These are phyloP conservation scores for Penicillium sp. DNA, from an alignment of 2,329 filamentous ascomycete genomes.

Conservation along the genomic window DNA sequence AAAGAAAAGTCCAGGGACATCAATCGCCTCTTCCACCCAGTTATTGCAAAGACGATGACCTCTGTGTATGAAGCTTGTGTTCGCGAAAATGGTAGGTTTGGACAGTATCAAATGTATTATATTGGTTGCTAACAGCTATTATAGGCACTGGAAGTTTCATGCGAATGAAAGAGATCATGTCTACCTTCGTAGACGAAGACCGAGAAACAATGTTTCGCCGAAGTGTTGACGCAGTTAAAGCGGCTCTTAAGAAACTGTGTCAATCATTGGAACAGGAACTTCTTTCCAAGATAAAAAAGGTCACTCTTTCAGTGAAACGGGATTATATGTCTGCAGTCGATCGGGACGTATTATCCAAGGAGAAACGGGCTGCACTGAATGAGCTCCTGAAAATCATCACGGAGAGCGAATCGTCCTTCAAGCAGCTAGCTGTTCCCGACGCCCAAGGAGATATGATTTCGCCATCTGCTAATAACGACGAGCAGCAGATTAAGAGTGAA, in stretches of 20 bases:
- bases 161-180: constrained; percentile 8
- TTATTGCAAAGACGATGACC: constrained; percentile 45
- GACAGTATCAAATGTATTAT: not conserved
- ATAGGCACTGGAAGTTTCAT: constrained; percentile 7
- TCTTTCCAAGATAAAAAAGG: not conserved
- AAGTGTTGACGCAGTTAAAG: constrained; percentile 3
- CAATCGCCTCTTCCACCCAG: constrained; percentile 52
- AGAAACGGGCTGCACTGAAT: not conserved
- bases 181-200: not conserved
- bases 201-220: constrained; percentile 4
- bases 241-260: not conserved
- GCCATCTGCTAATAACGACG: not conserved
- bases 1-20: constrained; percentile 46
- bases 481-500: not conserved
- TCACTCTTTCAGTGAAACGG: constrained; percentile 3
- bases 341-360: not conserved
- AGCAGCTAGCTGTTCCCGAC: not conserved
- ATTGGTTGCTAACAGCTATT: not conserved
- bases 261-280: not conserved
- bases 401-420: constrained; percentile 3
- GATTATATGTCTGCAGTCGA: constrained; percentile 7
- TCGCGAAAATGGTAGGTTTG: constrained; percentile 36
- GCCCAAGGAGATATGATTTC: not conserved
- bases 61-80: constrained; percentile 45
- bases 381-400: not conserved